Evolutionary conservation across 371 early-diverging fungal genomes (phyloP).

Genomic region (Syncephalastrum sp.): DNA sequence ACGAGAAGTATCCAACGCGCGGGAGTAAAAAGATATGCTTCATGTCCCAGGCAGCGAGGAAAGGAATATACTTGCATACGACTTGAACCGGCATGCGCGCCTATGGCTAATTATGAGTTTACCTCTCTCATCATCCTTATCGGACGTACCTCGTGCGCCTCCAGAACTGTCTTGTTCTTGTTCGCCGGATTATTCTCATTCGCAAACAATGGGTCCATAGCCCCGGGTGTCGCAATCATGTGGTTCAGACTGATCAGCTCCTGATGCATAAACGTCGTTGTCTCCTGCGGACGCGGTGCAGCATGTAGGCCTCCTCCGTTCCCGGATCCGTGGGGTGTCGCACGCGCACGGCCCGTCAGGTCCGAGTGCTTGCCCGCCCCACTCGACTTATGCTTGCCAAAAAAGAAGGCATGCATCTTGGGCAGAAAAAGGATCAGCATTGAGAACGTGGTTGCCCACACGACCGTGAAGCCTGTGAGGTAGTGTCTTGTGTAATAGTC

Average conservation of each 20-base stretch:
- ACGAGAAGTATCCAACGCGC: conserved; percentile 49
- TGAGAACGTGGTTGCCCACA: conserved; percentile 59
- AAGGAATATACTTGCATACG: conserved; percentile 45
- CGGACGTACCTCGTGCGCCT: conserved; percentile 47
- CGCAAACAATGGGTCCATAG: conserved; percentile 12
- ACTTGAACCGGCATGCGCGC: conserved; percentile 48
- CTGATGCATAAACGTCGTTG: conserved; percentile 3
- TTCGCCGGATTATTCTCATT: neutral
- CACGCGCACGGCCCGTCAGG: conserved; percentile 17
- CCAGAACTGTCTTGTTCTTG: conserved; percentile 22
- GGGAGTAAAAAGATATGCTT: conserved; percentile 52
- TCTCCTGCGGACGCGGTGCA: conserved; percentile 1
- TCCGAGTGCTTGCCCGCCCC: conserved; percentile 24
- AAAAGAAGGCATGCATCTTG: conserved; percentile 44
- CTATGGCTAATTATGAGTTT: conserved; percentile 7
- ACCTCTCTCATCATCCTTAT: no score
- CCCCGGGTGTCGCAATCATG: conserved; percentile 17
- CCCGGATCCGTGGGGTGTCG: neutral
- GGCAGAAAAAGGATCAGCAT: conserved; percentile 53
- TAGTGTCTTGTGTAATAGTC: conserved; percentile 56
- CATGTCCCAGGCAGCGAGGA: conserved; percentile 59
- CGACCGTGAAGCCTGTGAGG: conserved; percentile 48
- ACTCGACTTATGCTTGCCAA: conserved; percentile 7
- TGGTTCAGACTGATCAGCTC: conserved; percentile 34
- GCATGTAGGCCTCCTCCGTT: neutral